Evolutionary conservation across 768 basidiomycete genomes (phyloP).

Genomic region (Dacryopinax spathularia): DNA sequence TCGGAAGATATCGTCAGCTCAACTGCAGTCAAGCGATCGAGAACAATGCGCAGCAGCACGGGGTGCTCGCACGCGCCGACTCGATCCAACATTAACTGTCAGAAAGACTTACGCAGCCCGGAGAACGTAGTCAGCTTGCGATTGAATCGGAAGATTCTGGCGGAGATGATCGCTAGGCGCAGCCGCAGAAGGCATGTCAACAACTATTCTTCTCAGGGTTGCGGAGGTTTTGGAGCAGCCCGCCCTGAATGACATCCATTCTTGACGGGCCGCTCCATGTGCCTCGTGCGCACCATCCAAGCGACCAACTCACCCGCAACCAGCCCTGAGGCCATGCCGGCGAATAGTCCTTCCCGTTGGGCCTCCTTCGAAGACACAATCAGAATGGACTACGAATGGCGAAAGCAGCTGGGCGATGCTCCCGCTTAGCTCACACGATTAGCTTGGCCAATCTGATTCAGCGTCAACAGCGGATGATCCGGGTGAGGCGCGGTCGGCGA

Average conservation of each 20-base stretch:
- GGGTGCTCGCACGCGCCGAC: background rate
- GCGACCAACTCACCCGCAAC: background rate
- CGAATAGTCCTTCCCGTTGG: background rate
- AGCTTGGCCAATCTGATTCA: background rate
- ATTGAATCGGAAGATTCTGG: background rate
- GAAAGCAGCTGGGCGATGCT: background rate
- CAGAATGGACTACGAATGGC: background rate
- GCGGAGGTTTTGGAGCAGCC: background rate
- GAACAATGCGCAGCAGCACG: background rate
- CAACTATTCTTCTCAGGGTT: background rate
- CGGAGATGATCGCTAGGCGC: constrained; percentile 1
- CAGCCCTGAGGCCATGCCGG: background rate
- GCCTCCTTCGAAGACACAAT: background rate
- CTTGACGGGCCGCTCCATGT: background rate
- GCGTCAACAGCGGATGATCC: background rate
- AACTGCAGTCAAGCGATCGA: background rate
- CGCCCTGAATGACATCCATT: background rate
- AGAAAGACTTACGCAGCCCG: background rate
- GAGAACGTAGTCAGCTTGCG: background rate
- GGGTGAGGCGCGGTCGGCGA: background rate
- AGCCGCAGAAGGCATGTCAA: background rate
- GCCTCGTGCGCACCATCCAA: background rate
- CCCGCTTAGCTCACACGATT: background rate
- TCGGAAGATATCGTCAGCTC: background rate
- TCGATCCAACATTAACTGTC: background rate